A percentile compares a stretch with the other conserved stretches of the same genome.
Conservation (phyloP, 140 eudicot species). For the Ambrosia hybrid region DNA sequence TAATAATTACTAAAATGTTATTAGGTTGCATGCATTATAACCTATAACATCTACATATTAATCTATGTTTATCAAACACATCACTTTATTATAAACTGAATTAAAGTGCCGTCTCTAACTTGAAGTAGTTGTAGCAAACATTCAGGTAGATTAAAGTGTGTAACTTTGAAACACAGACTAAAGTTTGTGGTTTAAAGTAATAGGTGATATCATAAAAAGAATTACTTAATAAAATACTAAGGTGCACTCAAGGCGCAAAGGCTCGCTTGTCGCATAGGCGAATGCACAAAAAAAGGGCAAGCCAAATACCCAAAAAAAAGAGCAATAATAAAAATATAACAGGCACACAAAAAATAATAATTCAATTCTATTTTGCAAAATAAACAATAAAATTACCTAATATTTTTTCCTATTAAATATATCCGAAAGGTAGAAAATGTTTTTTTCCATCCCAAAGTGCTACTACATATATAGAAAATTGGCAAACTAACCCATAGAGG, state of each 20-base stretch:
- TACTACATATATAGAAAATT: too few relatives aligned
- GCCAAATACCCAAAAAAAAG: too few relatives aligned
- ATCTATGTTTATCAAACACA: slow-evolving; percentile 10
- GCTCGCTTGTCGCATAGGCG: background rate
- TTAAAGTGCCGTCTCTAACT: background rate
- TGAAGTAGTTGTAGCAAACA: background rate
- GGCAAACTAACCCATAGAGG: too few relatives aligned
- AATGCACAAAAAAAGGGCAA: too few relatives aligned
- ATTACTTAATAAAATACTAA: background rate
- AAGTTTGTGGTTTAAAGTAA: background rate
- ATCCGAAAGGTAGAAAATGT: too few relatives aligned
- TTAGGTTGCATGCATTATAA: background rate
- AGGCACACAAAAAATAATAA: too few relatives aligned
- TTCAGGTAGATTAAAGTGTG: background rate
- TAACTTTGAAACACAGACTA: background rate
- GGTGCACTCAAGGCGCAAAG: background rate
- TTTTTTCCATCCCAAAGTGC: too few relatives aligned
- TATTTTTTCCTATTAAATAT: too few relatives aligned
- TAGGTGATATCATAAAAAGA: background rate
- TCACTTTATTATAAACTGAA: slow-evolving; percentile 7
- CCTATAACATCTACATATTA: background rate
- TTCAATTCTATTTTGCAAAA: too few relatives aligned
- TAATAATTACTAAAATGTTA: background rate
- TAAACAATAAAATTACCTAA: too few relatives aligned
- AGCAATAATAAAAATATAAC: too few relatives aligned